Base-by-base conservation (phyloP, 257 asterid species). In the Lavandula angustifolia region DNA sequence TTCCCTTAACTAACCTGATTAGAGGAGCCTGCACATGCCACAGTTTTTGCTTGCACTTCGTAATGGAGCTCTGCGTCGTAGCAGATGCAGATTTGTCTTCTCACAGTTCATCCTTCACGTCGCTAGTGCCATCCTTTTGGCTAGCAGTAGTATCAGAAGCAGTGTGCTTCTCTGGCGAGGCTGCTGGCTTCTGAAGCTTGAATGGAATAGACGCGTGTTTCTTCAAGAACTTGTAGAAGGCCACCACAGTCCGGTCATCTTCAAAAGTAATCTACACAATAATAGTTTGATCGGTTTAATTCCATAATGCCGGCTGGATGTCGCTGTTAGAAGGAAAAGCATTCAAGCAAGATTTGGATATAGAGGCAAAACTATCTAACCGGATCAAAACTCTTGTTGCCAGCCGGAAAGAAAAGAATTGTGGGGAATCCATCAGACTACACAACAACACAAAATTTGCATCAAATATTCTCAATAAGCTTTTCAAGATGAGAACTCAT, bases 381-480 rank as follows among this genome's bases (percentile, higher is more conserved):
- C 70, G 98, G 98, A 62, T 92, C 98, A 6, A 92, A 89, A 74
- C 98, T 87, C 83, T 92, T 92, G 69, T 92, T 87, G 69, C 98
- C 98, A 51, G 98, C 97, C 0, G 98, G 98, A 81, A 81, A 92
- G 90, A 92, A 89, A 32, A 92, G 95, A 53, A 92, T 79, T 0
- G 99, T 92, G 3, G 99, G 99, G 84, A 85, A 92, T 46, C 99
- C 99, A 57, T 92, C 97, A 42, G 89, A 40, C 99, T 89, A 90
- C 80, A 75, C 13, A 35, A 9, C 22, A 53, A 71, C 40, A 70
- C 8, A 40, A 50, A 7, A 52, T 17, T 48, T 40, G 48, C 53
- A 60, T 65, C 50, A 47, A 34, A 50, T 11, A 50, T 16, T 54
- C 14, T 58, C 48, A 17, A 70, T 59, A 14, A 17, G 67, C 51